Evolutionary conservation across 2,329 filamentous ascomycete genomes (phyloP).

Genomic region (Alternaria sp.): DNA sequence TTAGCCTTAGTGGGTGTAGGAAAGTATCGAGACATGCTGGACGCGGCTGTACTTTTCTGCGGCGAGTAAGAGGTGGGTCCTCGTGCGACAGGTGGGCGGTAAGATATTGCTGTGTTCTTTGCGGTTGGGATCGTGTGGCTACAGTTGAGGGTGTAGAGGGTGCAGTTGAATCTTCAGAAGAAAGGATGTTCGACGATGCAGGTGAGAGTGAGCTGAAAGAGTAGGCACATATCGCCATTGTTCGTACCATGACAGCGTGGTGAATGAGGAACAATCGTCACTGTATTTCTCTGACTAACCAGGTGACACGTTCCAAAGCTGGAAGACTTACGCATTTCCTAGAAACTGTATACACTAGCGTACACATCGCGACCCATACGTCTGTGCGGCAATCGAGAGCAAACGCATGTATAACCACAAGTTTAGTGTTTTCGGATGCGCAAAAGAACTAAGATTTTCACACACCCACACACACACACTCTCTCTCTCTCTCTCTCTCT

Average conservation of each 20-base stretch:
- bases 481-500: no score
- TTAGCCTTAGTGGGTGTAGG: neutral
- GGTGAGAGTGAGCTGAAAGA: neutral
- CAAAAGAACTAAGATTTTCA: neutral
- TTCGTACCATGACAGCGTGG: neutral
- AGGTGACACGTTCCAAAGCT: neutral
- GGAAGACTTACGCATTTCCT: neutral
- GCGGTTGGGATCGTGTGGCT: neutral
- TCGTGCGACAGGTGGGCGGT: neutral
- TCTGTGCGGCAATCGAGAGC: neutral
- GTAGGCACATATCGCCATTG: neutral
- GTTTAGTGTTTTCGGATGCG: neutral
- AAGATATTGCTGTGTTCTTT: neutral
- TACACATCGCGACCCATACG: neutral
- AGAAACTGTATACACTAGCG: neutral
- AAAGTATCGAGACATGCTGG: neutral
- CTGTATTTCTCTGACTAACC: neutral
- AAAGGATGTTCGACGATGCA: neutral
- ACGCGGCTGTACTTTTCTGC: neutral
- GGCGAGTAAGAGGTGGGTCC: neutral
- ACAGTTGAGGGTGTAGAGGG: neutral
- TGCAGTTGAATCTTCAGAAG: neutral
- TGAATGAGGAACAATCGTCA: neutral
- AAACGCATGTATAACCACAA: neutral
- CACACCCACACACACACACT: no score